Percentiles rank a stretch among this genome's conserved stretches.
phyloP scores from a whole-genome alignment of 495 filamentous ascomycete genomes.

The Daldinia childiae region DNA sequence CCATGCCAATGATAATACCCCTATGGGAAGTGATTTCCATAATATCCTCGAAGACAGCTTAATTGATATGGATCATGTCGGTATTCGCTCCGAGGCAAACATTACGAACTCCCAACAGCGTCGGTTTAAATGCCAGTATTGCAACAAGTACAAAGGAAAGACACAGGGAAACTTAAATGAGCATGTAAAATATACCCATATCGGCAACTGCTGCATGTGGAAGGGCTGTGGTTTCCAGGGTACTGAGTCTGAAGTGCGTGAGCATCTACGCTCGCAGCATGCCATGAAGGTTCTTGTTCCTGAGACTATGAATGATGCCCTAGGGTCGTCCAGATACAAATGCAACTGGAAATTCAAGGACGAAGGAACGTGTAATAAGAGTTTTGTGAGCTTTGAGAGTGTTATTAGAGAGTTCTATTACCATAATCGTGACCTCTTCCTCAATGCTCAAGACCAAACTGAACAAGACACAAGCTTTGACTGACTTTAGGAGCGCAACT shows the following conservation, averaged over 20 bases:
- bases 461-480: no score
- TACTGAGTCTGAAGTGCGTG: neutral
- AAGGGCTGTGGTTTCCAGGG: neutral
- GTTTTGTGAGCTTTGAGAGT: neutral
- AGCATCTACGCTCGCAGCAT: neutral
- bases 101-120: no score
- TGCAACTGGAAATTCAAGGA: neutral
- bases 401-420: no score
- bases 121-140: no score
- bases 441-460: no score
- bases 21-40: neutral
- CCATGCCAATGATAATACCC: neutral
- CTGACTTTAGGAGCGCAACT: no score
- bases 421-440: no score
- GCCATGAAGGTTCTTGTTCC: neutral
- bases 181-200: neutral
- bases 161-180: neutral
- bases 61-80: neutral
- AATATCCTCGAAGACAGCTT: neutral
- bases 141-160: no score
- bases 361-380: neutral
- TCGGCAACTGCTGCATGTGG: slow-evolving; percentile 5
- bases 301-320: neutral
- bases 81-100: no score
- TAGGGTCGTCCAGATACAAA: neutral